Conservation (phyloP, 129 eudicot species). For the Oenanthe sinensis region DNA sequence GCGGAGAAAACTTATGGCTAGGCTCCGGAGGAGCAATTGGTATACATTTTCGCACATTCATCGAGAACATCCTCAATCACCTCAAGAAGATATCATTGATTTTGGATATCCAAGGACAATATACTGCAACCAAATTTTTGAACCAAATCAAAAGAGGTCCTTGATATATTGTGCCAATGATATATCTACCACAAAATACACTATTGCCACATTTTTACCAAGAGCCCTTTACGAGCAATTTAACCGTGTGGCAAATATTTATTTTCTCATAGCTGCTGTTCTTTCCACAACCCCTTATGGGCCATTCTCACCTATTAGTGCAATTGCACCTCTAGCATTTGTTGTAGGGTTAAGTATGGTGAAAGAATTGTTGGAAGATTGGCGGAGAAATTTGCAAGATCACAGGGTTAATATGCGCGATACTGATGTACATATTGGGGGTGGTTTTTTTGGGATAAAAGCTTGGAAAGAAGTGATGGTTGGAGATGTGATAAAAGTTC, state of each 20-base stretch:
- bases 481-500: constrained; percentile 58
- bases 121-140: constrained; percentile 32
- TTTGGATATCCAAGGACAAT: constrained; percentile 46
- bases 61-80: constrained; percentile 23
- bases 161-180: constrained; percentile 36
- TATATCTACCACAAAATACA: constrained; percentile 69
- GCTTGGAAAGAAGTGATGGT: constrained; percentile 49
- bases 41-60: constrained; percentile 46
- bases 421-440: constrained; percentile 35
- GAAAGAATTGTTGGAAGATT: constrained; percentile 57
- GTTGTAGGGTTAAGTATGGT: constrained; percentile 65
- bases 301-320: constrained; percentile 47
- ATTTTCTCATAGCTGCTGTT: constrained; percentile 54
- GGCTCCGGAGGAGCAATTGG: constrained; percentile 54
- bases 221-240: constrained; percentile 65
- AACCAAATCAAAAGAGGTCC: constrained; percentile 13
- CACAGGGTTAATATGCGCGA: constrained; percentile 37
- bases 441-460: constrained; percentile 35
- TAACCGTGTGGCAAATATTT: constrained; percentile 63
- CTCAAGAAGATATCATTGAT: constrained; percentile 27
- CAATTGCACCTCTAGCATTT: constrained; percentile 54
- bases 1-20: constrained; percentile 31
- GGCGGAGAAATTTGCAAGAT: constrained; percentile 55
- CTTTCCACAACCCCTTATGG: constrained; percentile 43
- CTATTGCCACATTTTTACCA: constrained; percentile 47